Evolutionary conservation across 352 stramenopile genomes (phyloP).

Genomic region (Pythium aristosporum): DNA sequence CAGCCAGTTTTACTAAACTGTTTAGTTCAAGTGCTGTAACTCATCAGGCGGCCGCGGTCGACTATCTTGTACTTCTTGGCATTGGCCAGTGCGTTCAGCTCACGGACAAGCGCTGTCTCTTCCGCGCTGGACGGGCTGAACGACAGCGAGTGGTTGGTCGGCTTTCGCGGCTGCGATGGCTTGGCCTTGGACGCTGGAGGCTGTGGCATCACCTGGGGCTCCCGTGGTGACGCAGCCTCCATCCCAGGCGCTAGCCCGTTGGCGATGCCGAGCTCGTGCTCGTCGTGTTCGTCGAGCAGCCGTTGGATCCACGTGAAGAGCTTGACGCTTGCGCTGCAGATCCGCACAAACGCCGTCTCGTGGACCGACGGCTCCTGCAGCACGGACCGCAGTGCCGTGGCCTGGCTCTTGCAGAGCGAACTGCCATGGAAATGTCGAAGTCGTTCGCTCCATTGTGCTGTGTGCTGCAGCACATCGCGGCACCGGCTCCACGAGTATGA

Average conservation of each 20-base stretch:
- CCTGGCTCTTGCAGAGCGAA: slow-evolving; percentile 45
- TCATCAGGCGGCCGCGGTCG: slow-evolving; percentile 30
- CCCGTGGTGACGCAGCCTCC: background rate
- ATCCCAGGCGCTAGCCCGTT: background rate
- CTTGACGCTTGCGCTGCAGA: slow-evolving; percentile 57
- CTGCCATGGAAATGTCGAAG: slow-evolving; percentile 40
- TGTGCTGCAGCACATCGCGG: slow-evolving; percentile 57
- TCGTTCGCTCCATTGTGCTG: slow-evolving; percentile 40
- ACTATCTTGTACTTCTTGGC: slow-evolving; percentile 28
- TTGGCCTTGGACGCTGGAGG: background rate
- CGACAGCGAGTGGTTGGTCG: slow-evolving; percentile 12
- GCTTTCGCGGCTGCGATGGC: background rate
- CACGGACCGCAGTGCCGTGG: slow-evolving; percentile 47
- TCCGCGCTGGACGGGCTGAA: slow-evolving; percentile 7
- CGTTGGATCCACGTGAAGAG: slow-evolving; percentile 62
- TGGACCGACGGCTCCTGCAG: slow-evolving; percentile 63
- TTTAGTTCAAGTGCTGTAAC: slow-evolving; percentile 11
- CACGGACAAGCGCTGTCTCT: slow-evolving; percentile 19
- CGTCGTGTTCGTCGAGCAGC: slow-evolving; percentile 59
- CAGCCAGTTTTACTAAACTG: background rate
- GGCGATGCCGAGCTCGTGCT: slow-evolving; percentile 46
- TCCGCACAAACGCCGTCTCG: slow-evolving; percentile 49
- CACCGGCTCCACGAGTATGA: slow-evolving; percentile 67
- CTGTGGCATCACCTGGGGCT: background rate
- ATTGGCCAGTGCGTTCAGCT: slow-evolving; percentile 24